Base-by-base conservation (phyloP, 2,329 filamentous ascomycete species). In the Paecilomyces formosus region DNA sequence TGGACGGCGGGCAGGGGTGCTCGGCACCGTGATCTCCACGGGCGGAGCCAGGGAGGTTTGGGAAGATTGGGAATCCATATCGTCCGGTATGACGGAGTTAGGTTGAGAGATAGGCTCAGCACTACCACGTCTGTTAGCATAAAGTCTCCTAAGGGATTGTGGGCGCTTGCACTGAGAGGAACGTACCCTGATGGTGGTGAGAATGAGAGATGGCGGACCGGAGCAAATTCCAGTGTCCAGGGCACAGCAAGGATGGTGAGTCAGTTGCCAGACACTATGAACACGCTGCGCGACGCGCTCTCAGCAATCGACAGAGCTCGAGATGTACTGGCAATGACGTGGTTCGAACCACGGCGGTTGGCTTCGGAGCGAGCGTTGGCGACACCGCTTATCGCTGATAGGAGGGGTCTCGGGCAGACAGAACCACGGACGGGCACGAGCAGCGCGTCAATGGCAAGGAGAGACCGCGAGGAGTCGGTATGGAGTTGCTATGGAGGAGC, bases 11-110 rank as follows among this genome's bases (percentile, higher is more conserved):
- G 63, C 64, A 54, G 74, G 72, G 24, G 71, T 74, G 57, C 67
- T 67, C 13, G 74, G 74, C 45, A 68, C 68, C 30, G 66, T 61
- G 12, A 76, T 72, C 60, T 76, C 74, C n/a, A 66, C 68, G 5
- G 74, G 69, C 55, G 74, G 70, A 55, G 68, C 72, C 61, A 76
- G 66, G 55, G 70, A 72, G 59, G 64, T 31, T 12, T 31, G 30
- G 11, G 72, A 72, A 11, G 61, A 60, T 54, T 62, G 64, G 57
- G 58, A 52, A 56, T 70, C 67, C 50, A 62, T 53, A 33, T 64
- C 64, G 64, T 72, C 70, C 60, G 68, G 70, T 72, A 75, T 75
- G 65, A 56, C 63, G 57, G 54, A 60, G 57, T 31, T 53, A 24
- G 22, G 24, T 3, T 26, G 24, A 26, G 3, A 26, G 24, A 26